Evolutionary conservation across 2,329 filamentous ascomycete genomes (phyloP).

Genomic region (Metarhizium humberi): DNA sequence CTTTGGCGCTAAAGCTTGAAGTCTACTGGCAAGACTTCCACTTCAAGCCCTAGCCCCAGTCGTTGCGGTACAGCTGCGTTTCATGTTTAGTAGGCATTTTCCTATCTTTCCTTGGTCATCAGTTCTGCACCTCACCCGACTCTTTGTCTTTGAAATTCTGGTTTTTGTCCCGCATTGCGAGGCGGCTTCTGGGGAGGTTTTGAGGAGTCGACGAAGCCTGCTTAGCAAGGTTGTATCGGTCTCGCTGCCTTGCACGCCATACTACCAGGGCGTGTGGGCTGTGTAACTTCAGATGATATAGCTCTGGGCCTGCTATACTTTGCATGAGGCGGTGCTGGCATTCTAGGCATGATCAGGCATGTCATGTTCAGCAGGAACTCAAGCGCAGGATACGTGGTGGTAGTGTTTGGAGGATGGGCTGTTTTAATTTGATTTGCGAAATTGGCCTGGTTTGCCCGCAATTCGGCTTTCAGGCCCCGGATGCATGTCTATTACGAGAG

Average conservation of each 20-base stretch:
- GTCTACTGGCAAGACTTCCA: neutral
- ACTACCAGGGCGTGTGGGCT: neutral
- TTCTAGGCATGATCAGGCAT: neutral
- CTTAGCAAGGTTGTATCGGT: neutral
- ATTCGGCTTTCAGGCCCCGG: neutral
- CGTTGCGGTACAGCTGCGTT: slow-evolving; percentile 30
- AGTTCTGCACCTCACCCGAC: slow-evolving; percentile 7
- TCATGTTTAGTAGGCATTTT: slow-evolving; percentile 16
- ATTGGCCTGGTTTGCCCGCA: neutral
- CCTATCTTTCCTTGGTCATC: slow-evolving; percentile 20
- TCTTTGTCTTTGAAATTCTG: slow-evolving; percentile 10
- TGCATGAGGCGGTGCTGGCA: neutral
- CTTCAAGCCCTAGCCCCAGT: slow-evolving; percentile 14
- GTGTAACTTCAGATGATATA: neutral
- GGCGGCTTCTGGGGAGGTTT: slow-evolving; percentile 28
- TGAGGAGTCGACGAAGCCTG: slow-evolving; percentile 9
- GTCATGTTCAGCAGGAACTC: neutral
- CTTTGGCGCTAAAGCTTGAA: slow-evolving; percentile 3
- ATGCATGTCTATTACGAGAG: neutral
- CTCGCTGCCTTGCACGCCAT: neutral
- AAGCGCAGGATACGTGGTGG: neutral
- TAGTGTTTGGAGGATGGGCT: neutral
- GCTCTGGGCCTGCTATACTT: neutral
- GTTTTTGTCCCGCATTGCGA: slow-evolving; percentile 17
- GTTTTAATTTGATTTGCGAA: neutral